Percentiles rank a stretch among this genome's conserved stretches.
These are phyloP conservation scores for Boletus calvinii DNA, from an alignment of 1,284 basidiomycete species.

Conservation along the genomic window DNA sequence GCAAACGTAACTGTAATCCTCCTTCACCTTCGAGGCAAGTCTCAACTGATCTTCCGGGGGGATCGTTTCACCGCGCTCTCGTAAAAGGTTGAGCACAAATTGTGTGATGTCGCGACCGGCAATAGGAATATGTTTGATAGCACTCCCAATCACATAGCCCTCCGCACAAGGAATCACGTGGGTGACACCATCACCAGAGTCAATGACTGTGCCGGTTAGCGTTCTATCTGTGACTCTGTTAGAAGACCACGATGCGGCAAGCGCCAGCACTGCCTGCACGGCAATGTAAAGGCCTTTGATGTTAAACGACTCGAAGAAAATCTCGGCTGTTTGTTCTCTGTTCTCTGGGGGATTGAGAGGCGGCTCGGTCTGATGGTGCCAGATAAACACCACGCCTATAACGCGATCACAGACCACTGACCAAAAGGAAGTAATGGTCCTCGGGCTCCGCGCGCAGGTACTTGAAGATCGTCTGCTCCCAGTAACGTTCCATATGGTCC, in stretches of 20 bases:
- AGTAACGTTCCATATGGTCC: conserved; percentile 99
- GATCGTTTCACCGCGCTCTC: conserved; percentile 92
- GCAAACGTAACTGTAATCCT: conserved; percentile 98
- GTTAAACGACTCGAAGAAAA: conserved; percentile 99
- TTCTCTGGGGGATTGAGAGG: conserved; percentile 99
- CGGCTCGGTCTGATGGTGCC: conserved; percentile 80
- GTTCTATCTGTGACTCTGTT: conserved; percentile 91
- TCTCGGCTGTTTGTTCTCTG: conserved; percentile 98
- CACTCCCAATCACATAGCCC: conserved; percentile 98
- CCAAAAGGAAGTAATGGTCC: conserved; percentile 97
- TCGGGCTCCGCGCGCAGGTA: conserved; percentile 98
- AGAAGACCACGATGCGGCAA: conserved; percentile 97
- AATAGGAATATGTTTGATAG: conserved; percentile 99
- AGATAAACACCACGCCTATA: conserved; percentile 4
- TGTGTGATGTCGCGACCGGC: conserved; percentile 97
- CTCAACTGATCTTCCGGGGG: conserved; percentile 96
- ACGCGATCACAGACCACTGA: conserved; percentile 43
- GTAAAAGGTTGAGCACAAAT: conserved; percentile 95
- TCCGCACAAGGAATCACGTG: conserved; percentile 97
- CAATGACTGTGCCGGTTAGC: conserved; percentile 96
- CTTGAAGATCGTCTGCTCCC: conserved; percentile 99
- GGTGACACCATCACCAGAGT: conserved; percentile 98
- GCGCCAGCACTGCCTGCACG: conserved; percentile 97
- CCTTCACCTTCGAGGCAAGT: conserved; percentile 95
- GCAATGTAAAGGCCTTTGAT: conserved; percentile 98